These are phyloP conservation scores for Globisporangium iwayamae DNA, from an alignment of 352 stramenopile genomes.

Conservation along the genomic window DNA sequence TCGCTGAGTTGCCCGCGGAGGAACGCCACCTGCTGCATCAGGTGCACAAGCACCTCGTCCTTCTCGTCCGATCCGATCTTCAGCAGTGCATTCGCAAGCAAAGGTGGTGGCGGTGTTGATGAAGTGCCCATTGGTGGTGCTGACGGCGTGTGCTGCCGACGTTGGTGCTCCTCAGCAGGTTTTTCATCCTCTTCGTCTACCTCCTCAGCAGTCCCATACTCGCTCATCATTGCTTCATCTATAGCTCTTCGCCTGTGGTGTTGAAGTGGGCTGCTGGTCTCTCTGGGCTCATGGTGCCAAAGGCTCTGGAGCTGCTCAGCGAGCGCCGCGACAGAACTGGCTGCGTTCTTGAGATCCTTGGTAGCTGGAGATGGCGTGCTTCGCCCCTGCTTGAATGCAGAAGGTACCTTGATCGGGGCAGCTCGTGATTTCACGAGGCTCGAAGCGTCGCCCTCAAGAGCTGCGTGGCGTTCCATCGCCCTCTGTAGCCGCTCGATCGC, in stretches of 20 bases:
- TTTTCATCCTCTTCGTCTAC: background rate
- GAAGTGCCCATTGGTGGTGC: background rate
- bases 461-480: conserved; percentile 11
- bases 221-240: background rate
- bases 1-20: conserved; percentile 42
- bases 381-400: background rate
- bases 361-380: background rate
- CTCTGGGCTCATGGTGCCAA: conserved; percentile 12
- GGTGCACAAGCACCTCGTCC: conserved; percentile 42
- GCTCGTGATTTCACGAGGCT: background rate
- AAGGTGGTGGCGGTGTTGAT: background rate
- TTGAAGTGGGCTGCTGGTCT: background rate
- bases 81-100: conserved; percentile 23
- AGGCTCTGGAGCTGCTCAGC: conserved; percentile 25
- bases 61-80: conserved; percentile 61
- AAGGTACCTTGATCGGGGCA: background rate
- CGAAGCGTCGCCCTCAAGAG: background rate
- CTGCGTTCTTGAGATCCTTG: background rate
- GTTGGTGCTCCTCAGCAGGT: background rate
- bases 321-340: conserved; percentile 22
- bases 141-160: background rate
- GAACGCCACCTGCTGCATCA: conserved; percentile 39
- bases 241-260: background rate
- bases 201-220: too few relatives aligned
- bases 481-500: conserved; percentile 27